Evolutionary conservation across 768 basidiomycete species (phyloP).

Genomic region (Naganishia friedmannii): DNA sequence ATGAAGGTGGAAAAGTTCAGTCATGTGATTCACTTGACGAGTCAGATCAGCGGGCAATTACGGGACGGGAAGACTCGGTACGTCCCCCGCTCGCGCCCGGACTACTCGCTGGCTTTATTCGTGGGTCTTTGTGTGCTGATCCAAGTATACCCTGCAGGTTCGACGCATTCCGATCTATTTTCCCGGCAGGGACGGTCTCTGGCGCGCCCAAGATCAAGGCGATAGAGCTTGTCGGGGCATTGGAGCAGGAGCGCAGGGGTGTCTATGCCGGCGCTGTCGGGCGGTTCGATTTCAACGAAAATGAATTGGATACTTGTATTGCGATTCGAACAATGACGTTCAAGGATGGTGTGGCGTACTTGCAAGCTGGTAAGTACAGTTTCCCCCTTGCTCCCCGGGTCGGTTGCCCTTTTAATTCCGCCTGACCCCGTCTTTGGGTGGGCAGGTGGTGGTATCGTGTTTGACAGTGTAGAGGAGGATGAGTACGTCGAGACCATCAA

Average conservation of each 20-base stretch:
- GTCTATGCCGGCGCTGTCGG: constrained; percentile 97
- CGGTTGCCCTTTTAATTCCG: too few species aligned
- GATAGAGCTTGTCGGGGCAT: constrained; percentile 79
- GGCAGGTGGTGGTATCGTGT: constrained; percentile 89
- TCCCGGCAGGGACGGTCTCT: constrained; percentile 97
- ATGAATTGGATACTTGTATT: constrained; percentile 97
- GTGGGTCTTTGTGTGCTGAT: background rate
- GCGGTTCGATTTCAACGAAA: constrained; percentile 81
- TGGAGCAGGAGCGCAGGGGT: constrained; percentile 85
- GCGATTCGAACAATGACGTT: constrained; percentile 97
- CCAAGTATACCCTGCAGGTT: constrained; percentile 60
- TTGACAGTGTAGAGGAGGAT: constrained; percentile 94
- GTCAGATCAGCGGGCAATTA: constrained; percentile 83
- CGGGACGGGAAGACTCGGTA: constrained; percentile 81
- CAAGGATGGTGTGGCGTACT: constrained; percentile 78
- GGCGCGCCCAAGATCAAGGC: constrained; percentile 99
- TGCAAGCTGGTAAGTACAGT: constrained; percentile 64
- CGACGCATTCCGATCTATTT: constrained; percentile 97
- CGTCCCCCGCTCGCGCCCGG: too few species aligned
- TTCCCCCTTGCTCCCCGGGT: background rate
- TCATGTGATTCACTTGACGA: constrained; percentile 96
- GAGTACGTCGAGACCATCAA: constrained; percentile 94
- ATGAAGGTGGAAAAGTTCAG: constrained; percentile 94
- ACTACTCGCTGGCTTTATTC: too few species aligned
- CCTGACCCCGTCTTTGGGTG: background rate